phyloP scores from a whole-genome alignment of 2,329 filamentous ascomycete genomes.

The Hortaea werneckii region DNA sequence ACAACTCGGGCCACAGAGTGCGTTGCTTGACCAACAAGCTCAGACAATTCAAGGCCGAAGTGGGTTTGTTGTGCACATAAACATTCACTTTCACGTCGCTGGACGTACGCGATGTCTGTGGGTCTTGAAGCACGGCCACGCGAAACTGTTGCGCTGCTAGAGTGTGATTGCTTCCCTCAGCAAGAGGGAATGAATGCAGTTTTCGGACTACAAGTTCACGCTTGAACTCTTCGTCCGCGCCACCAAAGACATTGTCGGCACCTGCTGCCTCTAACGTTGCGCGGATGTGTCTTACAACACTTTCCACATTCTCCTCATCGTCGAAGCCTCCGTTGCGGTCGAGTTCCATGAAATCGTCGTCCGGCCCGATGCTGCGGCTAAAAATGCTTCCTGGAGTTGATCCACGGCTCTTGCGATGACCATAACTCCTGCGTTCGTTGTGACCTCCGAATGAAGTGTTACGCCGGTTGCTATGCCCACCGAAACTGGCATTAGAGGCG shows the following conservation, averaged over 20 bases:
- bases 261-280: slow-evolving; percentile 21
- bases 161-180: neutral
- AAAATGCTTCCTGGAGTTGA: slow-evolving; percentile 43
- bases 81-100: slow-evolving; percentile 14
- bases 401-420: slow-evolving; percentile 39
- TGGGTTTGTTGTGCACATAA: slow-evolving; percentile 18
- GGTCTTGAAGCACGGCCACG: slow-evolving; percentile 4
- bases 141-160: neutral
- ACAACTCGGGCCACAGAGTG: slow-evolving; percentile 15
- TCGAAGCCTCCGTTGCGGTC: slow-evolving; percentile 19
- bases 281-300: slow-evolving; percentile 19
- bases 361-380: slow-evolving; percentile 22
- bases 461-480: slow-evolving; percentile 48
- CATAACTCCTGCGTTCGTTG: slow-evolving; percentile 53
- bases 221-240: slow-evolving; percentile 21
- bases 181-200: slow-evolving; percentile 11
- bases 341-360: slow-evolving; percentile 28
- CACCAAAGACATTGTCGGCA: slow-evolving; percentile 22
- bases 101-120: neutral
- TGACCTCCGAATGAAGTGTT: slow-evolving; percentile 62
- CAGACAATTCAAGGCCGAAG: slow-evolving; percentile 13
- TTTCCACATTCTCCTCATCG: slow-evolving; percentile 17
- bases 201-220: slow-evolving; percentile 26
- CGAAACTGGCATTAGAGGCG: slow-evolving; percentile 35
- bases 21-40: slow-evolving; percentile 17